These are phyloP conservation scores for Aureobasidium sp. DNA, from an alignment of 2,329 filamentous ascomycete species.

Conservation along the genomic window DNA sequence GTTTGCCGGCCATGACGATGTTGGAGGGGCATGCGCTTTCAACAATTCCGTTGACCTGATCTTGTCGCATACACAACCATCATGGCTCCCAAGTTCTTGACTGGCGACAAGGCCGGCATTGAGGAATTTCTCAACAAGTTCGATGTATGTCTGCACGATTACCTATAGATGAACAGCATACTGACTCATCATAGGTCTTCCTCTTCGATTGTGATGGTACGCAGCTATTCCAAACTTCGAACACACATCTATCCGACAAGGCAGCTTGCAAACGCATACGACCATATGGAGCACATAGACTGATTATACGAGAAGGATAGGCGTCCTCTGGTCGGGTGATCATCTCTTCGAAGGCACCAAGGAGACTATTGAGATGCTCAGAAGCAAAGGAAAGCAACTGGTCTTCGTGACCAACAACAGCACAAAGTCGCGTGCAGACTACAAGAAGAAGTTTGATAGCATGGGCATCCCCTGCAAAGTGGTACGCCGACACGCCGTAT, in stretches of 20 bases:
- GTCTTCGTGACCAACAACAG: conserved; percentile 99
- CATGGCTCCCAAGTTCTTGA: conserved; percentile 54
- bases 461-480: conserved; percentile 72
- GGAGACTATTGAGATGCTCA: conserved; percentile 76
- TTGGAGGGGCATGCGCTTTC: neutral
- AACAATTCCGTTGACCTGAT: neutral
- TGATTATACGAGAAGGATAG: conserved; percentile 49
- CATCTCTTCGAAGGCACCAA: conserved; percentile 78
- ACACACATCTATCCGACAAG: neutral
- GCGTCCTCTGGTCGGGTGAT: conserved; percentile 94
- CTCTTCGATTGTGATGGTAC: conserved; percentile 95
- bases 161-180: neutral
- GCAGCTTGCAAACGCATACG: neutral
- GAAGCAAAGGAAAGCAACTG: conserved; percentile 78
- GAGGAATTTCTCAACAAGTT: conserved; percentile 81
- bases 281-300: conserved; percentile 14
- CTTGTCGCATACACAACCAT: neutral
- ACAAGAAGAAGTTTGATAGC: conserved; percentile 79
- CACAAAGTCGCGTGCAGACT: conserved; percentile 88
- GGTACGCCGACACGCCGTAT: conserved; percentile 29
- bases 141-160: conserved; percentile 55
- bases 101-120: conserved; percentile 69
- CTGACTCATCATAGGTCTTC: conserved; percentile 57
- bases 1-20: neutral
- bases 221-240: conserved; percentile 19